Percentiles rank a stretch among this genome's conserved stretches.
phyloP scores from a whole-genome alignment of 345 rosid species.

The Xanthoceras sorbifolium region DNA sequence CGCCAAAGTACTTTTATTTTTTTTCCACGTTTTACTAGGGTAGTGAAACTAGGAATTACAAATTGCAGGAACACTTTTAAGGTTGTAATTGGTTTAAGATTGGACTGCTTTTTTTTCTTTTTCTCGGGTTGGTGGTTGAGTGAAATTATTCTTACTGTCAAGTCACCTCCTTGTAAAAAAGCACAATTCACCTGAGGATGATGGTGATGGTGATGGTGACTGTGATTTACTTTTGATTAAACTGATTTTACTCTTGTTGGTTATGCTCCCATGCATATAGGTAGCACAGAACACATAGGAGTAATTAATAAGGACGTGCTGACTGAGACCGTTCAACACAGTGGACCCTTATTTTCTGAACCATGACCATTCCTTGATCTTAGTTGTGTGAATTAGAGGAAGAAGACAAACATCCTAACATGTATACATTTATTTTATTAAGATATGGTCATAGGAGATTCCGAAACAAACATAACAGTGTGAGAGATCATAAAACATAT shows the following conservation, averaged over 20 bases:
- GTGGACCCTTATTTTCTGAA: slow-evolving; percentile 16
- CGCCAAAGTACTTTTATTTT: neutral
- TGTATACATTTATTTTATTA: no score
- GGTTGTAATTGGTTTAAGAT: neutral
- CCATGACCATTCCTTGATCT: neutral
- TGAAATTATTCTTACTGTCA: neutral
- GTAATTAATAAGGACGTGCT: slow-evolving; percentile 28
- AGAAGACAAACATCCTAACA: neutral
- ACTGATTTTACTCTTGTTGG: slow-evolving; percentile 7
- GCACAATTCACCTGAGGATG: neutral
- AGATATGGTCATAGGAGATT: no score
- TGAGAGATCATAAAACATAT: no score
- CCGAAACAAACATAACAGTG: no score
- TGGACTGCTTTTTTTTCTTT: neutral
- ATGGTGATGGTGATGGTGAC: neutral
- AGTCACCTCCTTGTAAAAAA: neutral
- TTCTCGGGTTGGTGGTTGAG: neutral
- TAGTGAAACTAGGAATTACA: neutral
- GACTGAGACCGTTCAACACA: slow-evolving; percentile 23
- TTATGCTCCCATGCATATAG: neutral
- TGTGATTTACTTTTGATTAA: neutral
- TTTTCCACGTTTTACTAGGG: neutral
- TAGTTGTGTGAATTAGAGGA: neutral
- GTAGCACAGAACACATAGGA: neutral
- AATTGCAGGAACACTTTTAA: neutral